Conservation (phyloP, 2,329 filamentous ascomycete species). For the Xylariaceae sp. region DNA sequence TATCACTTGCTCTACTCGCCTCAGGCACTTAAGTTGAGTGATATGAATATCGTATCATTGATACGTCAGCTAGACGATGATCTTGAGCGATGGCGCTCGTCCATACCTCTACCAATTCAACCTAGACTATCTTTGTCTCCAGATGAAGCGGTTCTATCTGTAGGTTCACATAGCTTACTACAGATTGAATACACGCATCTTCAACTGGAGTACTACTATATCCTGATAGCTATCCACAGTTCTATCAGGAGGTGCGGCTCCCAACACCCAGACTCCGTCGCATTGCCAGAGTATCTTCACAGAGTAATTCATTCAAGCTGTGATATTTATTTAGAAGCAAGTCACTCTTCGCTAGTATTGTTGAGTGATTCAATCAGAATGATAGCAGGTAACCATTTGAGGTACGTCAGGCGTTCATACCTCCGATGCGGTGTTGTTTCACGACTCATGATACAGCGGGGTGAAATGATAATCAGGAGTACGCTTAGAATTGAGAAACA, state of each 20-base stretch:
- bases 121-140: constrained; percentile 1
- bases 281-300: constrained; percentile 5
- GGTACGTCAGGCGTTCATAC: neutral
- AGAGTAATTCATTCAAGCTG: constrained; percentile 9
- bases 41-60: neutral
- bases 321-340: constrained; percentile 9
- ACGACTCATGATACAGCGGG: too few species aligned
- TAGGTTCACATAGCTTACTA: neutral
- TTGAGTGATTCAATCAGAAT: neutral
- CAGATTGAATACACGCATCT: neutral
- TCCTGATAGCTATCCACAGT: constrained; percentile 5
- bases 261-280: neutral
- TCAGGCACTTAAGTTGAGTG: constrained; percentile 1
- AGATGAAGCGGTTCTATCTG: neutral
- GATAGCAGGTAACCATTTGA: constrained; percentile 2
- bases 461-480: too few species aligned
- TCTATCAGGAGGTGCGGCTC: constrained; percentile 6
- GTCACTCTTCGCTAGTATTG: constrained; percentile 5
- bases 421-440: too few species aligned
- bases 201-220: constrained; percentile 5
- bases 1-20: constrained; percentile 2
- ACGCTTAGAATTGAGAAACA: too few species aligned
- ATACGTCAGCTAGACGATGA: constrained; percentile 5
- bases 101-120: neutral
- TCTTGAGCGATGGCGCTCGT: constrained; percentile 5